Conservation (phyloP, 176 grass and related monocot species). For the Eleusine coracana region DNA sequence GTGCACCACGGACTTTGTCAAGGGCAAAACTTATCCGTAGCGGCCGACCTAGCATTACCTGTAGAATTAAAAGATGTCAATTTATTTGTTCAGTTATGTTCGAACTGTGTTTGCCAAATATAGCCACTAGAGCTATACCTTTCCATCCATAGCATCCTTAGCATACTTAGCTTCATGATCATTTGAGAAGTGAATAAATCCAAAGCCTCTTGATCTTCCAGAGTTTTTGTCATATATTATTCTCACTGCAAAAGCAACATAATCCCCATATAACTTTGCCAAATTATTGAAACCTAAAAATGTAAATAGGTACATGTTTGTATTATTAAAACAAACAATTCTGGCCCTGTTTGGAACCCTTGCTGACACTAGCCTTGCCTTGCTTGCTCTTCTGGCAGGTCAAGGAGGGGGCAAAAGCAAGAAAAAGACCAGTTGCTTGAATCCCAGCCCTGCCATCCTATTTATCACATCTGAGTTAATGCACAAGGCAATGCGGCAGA, state of each 20-base stretch:
- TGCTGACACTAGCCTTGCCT: too few relatives aligned
- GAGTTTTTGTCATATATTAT: slow-evolving; percentile 92
- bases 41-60: slow-evolving; percentile 78
- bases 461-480: too few relatives aligned
- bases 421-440: too few relatives aligned
- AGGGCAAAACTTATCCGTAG: slow-evolving; percentile 89
- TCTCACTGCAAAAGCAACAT: slow-evolving; percentile 60
- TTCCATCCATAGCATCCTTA: slow-evolving; percentile 86
- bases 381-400: too few relatives aligned
- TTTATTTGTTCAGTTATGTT: slow-evolving; percentile 35
- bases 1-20: slow-evolving; percentile 67
- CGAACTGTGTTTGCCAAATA: not conserved
- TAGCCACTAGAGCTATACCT: slow-evolving; percentile 50
- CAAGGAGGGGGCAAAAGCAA: too few relatives aligned
- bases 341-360: too few relatives aligned
- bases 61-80: slow-evolving; percentile 16
- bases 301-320: slow-evolving; percentile 18
- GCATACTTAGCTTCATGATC: slow-evolving; percentile 77
- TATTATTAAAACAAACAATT: slow-evolving; percentile 29
- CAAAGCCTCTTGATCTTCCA: slow-evolving; percentile 92
- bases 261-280: slow-evolving; percentile 33
- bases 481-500: too few relatives aligned
- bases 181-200: slow-evolving; percentile 81
- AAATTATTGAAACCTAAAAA: slow-evolving; percentile 6
- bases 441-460: too few relatives aligned